Evolutionary conservation across 2,329 filamentous ascomycete genomes (phyloP), one percentile per base, ranked within the genome.

Genomic region (Colletotrichum chlorophyti): DNA sequence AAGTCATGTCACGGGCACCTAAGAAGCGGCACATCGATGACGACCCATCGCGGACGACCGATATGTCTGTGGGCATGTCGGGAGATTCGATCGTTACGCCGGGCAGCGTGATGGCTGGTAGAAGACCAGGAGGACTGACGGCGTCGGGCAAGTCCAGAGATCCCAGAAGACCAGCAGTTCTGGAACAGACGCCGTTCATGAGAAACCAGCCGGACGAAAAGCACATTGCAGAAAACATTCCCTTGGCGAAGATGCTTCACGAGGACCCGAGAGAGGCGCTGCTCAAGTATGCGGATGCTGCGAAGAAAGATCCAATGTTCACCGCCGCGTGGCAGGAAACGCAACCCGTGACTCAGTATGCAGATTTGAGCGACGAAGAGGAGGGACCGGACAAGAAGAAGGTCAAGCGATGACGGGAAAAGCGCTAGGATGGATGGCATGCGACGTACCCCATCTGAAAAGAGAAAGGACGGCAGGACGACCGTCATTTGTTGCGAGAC

Each of bases 1-100:
- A 91, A 60, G 90, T 98, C 64, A 93, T 99, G 87, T 93, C 90
- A 61, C 91, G 92, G 68, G 93, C 93, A 0, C 93, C 95, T 3
- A 98, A 99, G 78, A 93, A 92, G 66, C 89, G 94, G 2, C 94
- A 99, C 71, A 87, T 99, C 60, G 95, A 99, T 71, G 95, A 99
- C 73, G 92, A 98, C 72, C 87, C 93, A 1, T 87, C 86, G 58
- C 81, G 96, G 29, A 97, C 93, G 1, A 96, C 91, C 71, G 93
- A 97, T 69, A 85, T 93, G 66, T 84, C 89, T 5, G 80, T 89
- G 4, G 93, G 92, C 12, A 82, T 98, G 58, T 93, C 93, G 1
- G 91, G 88, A 41, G 94, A 98, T 68, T 85, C 88, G 8, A 91
- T 96, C 61, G 77, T 96, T 52, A 88, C 85, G 23, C 87, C 87